Conservation (phyloP, 768 basidiomycete genomes). For the Boletellus ananiceps region DNA sequence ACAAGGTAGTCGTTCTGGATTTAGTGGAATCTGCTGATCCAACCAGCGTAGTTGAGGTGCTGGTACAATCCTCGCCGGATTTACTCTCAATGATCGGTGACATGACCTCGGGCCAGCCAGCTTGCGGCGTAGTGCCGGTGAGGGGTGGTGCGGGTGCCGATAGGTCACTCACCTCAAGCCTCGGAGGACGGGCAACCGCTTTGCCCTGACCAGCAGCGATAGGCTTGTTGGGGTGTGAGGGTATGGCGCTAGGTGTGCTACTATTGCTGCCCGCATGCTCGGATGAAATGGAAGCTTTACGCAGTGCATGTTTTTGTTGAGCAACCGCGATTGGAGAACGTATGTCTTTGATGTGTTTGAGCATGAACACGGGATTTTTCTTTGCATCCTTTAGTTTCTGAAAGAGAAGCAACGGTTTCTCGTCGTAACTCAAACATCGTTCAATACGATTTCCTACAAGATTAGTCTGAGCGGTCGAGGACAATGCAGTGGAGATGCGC, state of each 20-base stretch:
- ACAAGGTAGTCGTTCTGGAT: constrained; percentile 12
- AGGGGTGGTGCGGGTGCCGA: constrained; percentile 47
- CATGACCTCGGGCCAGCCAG: constrained; percentile 72
- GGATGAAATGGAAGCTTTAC: constrained; percentile 58
- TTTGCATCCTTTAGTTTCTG: constrained; percentile 96
- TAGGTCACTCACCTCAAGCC: constrained; percentile 64
- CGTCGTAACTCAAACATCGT: constrained; percentile 94
- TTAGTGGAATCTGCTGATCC: constrained; percentile 27
- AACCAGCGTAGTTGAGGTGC: constrained; percentile 32
- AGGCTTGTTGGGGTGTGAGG: constrained; percentile 22
- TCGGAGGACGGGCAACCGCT: constrained; percentile 54
- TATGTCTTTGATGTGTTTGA: constrained; percentile 91
- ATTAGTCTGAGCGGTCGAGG: not conserved
- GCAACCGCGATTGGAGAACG: constrained; percentile 96
- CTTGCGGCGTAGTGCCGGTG: constrained; percentile 60
- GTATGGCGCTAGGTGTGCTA: constrained; percentile 17
- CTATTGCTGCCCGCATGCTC: constrained; percentile 19
- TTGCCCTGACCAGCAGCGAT: constrained; percentile 29
- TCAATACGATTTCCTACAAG: constrained; percentile 69
- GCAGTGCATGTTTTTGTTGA: constrained; percentile 89
- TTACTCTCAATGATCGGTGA: constrained; percentile 54
- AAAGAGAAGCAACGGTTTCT: constrained; percentile 94
- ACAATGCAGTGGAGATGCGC: not conserved
- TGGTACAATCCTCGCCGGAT: constrained; percentile 39
- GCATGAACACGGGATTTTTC: constrained; percentile 99